Base-by-base conservation (phyloP, 441 rosid species). In the Arabidopsis hybrid region DNA sequence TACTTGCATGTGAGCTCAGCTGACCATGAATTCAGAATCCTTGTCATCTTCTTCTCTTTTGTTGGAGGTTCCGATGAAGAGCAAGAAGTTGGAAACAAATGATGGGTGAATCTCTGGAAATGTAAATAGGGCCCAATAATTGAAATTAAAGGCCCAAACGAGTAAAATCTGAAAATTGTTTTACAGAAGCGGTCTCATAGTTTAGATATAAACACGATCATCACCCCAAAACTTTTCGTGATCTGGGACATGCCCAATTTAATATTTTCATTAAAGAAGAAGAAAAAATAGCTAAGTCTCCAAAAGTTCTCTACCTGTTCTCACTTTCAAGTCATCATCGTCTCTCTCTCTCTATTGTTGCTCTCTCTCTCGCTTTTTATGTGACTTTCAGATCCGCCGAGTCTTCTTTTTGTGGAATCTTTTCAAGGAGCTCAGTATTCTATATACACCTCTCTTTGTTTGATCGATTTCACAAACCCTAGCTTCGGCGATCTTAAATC, bases 261-360 rank as follows among this genome's bases (percentile, higher is more conserved):
- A 5, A 64, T 34, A 21, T 34, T 8, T 59, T 12, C 8, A 46
- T 5, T 8, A 18, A 17, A 17, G 2, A 12, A 10, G 43, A 26
- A 58, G 12, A 10, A n/a, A 8, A 35, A 14, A 50, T 17, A 51
- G 36, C 26, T 9, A 62, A 59, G 61, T 66, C 63, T 60, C 47
- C 59, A 59, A 67, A 76, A 67, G 53, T 70, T 65, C 77, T 73
- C 53, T 2, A 38, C 8, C 35, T 70, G 49, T 76, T 76, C 80
- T 76, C 80, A 69, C 78, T 76, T 64, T 64, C 69, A 57, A 76
- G 83, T 80, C 81, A 16, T 77, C 73, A 42, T 60, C 75, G 74
- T 21, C 26, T 21, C 26, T 21, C 26, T 35, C 72, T 35, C 76
- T 36, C 57, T 55, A 46, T 46, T 46, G 18, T 42, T 42, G 14